Conservation (phyloP, 257 asterid genomes). For the Ballota nigra region DNA sequence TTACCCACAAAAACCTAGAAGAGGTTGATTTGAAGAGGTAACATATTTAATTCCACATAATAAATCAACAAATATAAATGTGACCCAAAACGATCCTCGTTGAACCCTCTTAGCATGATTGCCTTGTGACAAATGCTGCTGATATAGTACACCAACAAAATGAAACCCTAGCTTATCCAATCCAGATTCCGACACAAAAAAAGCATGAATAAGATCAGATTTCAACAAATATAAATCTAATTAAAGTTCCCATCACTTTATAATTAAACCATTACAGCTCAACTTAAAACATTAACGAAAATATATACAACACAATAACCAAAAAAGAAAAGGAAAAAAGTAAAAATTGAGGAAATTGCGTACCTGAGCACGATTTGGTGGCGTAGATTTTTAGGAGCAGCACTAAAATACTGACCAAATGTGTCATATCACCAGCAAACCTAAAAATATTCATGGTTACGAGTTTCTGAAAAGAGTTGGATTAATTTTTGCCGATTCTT, state of each 20-base stretch:
- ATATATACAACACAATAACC: not conserved
- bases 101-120: not conserved
- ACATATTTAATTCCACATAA: not conserved
- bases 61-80: not conserved
- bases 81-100: not conserved
- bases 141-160: not conserved
- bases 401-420: slow-evolving; percentile 79
- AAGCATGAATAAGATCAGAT: slow-evolving; percentile 13
- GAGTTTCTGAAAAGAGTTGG: not conserved
- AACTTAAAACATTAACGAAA: slow-evolving; percentile 12
- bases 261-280: slow-evolving; percentile 12
- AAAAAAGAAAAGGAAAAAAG: not conserved
- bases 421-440: slow-evolving; percentile 96
- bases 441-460: slow-evolving; percentile 75
- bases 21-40: not conserved
- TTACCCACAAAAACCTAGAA: not conserved
- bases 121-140: not conserved
- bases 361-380: slow-evolving; percentile 95
- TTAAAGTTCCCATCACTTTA: slow-evolving; percentile 1
- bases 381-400: slow-evolving; percentile 89
- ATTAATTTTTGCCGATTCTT: not conserved
- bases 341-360: slow-evolving; percentile 11
- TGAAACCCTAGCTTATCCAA: slow-evolving; percentile 27
- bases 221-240: not conserved
- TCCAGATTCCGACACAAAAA: slow-evolving; percentile 14